These are phyloP conservation scores for Boletus barrowsii DNA, from an alignment of 768 basidiomycete species.

Conservation along the genomic window DNA sequence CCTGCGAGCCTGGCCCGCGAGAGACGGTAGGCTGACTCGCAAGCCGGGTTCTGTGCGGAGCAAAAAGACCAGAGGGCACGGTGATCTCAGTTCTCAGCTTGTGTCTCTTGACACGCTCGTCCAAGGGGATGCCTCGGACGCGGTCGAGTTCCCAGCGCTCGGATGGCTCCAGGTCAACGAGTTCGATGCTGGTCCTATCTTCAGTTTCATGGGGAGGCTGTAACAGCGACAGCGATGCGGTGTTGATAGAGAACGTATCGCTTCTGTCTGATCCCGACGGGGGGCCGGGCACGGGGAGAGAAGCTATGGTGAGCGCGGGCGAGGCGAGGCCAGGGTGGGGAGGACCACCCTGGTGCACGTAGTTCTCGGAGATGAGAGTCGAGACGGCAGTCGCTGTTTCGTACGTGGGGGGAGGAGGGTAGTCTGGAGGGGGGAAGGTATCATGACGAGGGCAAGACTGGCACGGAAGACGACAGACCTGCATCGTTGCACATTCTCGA, in stretches of 20 bases:
- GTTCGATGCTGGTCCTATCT: constrained; percentile 49
- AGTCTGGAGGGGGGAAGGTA: constrained; percentile 41
- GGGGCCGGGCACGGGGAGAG: constrained; percentile 18
- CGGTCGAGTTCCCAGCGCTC: constrained; percentile 45
- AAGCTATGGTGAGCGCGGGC: constrained; percentile 22
- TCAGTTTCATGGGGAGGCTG: constrained; percentile 34
- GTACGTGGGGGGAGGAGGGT: constrained; percentile 73
- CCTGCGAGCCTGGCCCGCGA: constrained; percentile 26
- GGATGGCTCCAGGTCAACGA: constrained; percentile 47
- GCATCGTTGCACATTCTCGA: constrained; percentile 30
- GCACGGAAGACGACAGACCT: constrained; percentile 22
- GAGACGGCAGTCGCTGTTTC: constrained; percentile 51
- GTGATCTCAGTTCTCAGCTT: constrained; percentile 32
- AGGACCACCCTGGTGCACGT: constrained; percentile 30
- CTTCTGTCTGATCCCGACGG: constrained; percentile 22
- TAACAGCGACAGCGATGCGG: constrained; percentile 15
- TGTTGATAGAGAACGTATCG: constrained; percentile 21
- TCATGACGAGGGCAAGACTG: neutral
- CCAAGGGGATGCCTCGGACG: constrained; percentile 40
- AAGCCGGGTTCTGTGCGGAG: constrained; percentile 30
- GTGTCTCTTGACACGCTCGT: constrained; percentile 38
- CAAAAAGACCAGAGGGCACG: constrained; percentile 14
- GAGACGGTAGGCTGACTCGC: constrained; percentile 28
- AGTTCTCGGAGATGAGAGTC: constrained; percentile 40
- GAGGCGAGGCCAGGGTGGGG: constrained; percentile 25